Evolutionary conservation across 345 rosid species (phyloP).

Genomic region (Adansonia digitata): DNA sequence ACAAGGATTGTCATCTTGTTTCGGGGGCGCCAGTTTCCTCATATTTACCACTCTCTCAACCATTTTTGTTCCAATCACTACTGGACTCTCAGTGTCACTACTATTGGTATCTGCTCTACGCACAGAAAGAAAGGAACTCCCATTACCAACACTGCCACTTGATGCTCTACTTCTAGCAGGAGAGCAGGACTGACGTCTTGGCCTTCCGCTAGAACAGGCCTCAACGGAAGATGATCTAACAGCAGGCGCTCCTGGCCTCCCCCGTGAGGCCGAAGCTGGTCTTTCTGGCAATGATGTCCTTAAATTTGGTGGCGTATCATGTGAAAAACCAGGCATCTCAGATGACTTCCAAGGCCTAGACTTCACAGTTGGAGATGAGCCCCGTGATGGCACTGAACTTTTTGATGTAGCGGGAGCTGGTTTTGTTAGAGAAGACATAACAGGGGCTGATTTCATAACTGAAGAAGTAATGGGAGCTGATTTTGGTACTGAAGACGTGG

Average conservation of each 20-base stretch:
- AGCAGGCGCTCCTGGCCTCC: conserved; percentile 95
- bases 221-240: conserved; percentile 83
- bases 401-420: conserved; percentile 39
- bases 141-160: conserved; percentile 47
- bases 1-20: conserved; percentile 72
- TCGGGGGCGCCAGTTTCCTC: conserved; percentile 85
- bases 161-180: conserved; percentile 83
- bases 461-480: conserved; percentile 51
- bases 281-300: conserved; percentile 84
- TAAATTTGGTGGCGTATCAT: conserved; percentile 92
- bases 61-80: conserved; percentile 85
- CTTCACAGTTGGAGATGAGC: conserved; percentile 67
- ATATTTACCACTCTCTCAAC: conserved; percentile 94
- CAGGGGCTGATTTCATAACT: conserved; percentile 42
- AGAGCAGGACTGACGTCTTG: conserved; percentile 89
- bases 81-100: conserved; percentile 79
- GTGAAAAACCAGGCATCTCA: conserved; percentile 94
- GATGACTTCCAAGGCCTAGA: conserved; percentile 96
- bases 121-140: conserved; percentile 86
- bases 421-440: conserved; percentile 41
- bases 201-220: conserved; percentile 61
- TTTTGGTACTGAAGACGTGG: too few species aligned
- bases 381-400: conserved; percentile 60
- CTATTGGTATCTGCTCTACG: conserved; percentile 57
- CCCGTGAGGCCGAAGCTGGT: conserved; percentile 88